Evolutionary conservation across 805 yeast genomes (phyloP).

Genomic region (Candida maesae): DNA sequence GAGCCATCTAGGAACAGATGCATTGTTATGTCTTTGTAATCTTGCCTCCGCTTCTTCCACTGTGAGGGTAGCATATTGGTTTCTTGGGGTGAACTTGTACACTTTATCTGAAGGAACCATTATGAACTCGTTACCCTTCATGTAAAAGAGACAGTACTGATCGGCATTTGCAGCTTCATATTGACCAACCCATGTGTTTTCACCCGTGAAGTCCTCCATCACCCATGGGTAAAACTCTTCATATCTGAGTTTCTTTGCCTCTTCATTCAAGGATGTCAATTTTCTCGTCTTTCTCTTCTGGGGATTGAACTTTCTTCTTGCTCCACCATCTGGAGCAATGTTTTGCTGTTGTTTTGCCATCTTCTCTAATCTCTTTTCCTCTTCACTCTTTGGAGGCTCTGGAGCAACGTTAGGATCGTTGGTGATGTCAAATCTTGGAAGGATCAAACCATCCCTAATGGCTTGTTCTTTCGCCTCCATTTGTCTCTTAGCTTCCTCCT

Average conservation of each 20-base stretch:
- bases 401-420: constrained; percentile 30
- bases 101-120: constrained; percentile 95
- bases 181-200: constrained; percentile 91
- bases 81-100: constrained; percentile 89
- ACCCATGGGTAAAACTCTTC: constrained; percentile 99
- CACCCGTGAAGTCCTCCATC: constrained; percentile 92
- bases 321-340: constrained; percentile 92
- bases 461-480: constrained; percentile 20
- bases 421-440: constrained; percentile 13
- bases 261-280: constrained; percentile 74
- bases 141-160: constrained; percentile 77
- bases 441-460: constrained; percentile 13
- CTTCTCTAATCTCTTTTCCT: constrained; percentile 35
- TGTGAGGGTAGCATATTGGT: constrained; percentile 88
- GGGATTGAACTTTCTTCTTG: constrained; percentile 58
- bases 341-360: constrained; percentile 43
- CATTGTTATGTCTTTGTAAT: constrained; percentile 67
- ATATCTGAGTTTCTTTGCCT: constrained; percentile 77
- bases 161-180: constrained; percentile 89
- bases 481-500: constrained; percentile 32
- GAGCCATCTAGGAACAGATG: constrained; percentile 81
- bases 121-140: constrained; percentile 69
- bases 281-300: constrained; percentile 81
- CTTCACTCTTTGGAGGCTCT: constrained; percentile 32
- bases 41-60: constrained; percentile 95